Conservation (phyloP, 768 basidiomycete species). For the Exidia glandulosa region DNA sequence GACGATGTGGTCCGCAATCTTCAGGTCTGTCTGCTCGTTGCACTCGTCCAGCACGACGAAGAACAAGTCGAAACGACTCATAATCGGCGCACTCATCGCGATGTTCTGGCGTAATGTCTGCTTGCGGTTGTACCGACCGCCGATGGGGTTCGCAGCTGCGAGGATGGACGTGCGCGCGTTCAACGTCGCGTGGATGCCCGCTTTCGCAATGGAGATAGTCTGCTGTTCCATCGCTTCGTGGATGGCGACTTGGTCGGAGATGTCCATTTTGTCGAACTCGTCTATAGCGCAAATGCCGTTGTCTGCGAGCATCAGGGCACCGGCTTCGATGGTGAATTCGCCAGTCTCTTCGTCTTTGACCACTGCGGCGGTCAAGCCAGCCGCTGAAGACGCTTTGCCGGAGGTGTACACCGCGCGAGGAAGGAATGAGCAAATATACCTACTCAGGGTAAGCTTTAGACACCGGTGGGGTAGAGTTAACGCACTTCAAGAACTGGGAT, state of each 20-base stretch:
- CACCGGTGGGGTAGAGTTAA: constrained; percentile 7
- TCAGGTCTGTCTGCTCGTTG: constrained; percentile 82
- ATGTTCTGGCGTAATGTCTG: constrained; percentile 85
- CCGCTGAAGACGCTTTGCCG: constrained; percentile 98
- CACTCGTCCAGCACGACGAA: constrained; percentile 98
- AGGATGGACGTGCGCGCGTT: constrained; percentile 97
- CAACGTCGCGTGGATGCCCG: constrained; percentile 95
- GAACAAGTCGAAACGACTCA: constrained; percentile 98
- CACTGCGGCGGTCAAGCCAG: constrained; percentile 96
- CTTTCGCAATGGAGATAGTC: constrained; percentile 98
- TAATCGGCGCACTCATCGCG: constrained; percentile 96
- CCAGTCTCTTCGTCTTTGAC: constrained; percentile 98
- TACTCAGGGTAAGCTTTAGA: constrained; percentile 25
- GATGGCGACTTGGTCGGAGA: constrained; percentile 95
- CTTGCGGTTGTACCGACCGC: constrained; percentile 93
- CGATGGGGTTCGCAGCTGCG: constrained; percentile 96
- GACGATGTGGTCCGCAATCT: constrained; percentile 94
- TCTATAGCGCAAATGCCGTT: constrained; percentile 99
- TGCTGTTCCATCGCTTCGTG: constrained; percentile 99
- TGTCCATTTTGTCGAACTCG: constrained; percentile 99
- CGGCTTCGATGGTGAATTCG: constrained; percentile 98
- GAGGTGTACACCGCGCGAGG: constrained; percentile 98
- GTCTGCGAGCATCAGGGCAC: constrained; percentile 97
- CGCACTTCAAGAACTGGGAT: constrained; percentile 95
- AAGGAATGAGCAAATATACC: constrained; percentile 95